Evolutionary conservation across 1,284 basidiomycete species (phyloP).

Genomic region (Naganishia sp.): DNA sequence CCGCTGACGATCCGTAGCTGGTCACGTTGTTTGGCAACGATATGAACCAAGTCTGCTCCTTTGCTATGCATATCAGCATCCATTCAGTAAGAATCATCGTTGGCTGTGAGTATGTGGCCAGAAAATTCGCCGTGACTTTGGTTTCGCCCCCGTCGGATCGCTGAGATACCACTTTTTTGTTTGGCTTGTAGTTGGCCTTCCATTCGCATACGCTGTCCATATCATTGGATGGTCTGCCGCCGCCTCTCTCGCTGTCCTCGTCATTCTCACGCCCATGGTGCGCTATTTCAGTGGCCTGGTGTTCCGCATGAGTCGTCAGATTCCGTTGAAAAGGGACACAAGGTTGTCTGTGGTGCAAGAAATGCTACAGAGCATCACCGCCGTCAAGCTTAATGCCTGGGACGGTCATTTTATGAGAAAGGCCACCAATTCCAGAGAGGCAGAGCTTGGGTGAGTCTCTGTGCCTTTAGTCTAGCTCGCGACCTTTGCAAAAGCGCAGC

Average conservation of each 20-base stretch:
- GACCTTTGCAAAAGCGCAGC: too few relatives aligned
- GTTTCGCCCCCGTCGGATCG: too few relatives aligned
- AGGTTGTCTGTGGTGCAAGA: conserved; percentile 49
- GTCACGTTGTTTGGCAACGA: conserved; percentile 16
- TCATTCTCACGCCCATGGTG: conserved; percentile 6
- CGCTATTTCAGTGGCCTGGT: conserved; percentile 3
- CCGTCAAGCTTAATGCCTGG: conserved; percentile 53
- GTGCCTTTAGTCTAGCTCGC: too few relatives aligned
- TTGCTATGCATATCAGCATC: conserved; percentile 1
- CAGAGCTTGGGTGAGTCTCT: conserved; percentile 45
- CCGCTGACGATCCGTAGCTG: too few relatives aligned
- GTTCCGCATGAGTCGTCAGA: conserved; percentile 9
- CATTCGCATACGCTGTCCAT: conserved; percentile 4
- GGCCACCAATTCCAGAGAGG: conserved; percentile 40
- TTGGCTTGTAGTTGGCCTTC: conserved; percentile 8
- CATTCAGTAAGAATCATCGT: background rate
- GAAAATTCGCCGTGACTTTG: too few relatives aligned
- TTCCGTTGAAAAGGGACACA: conserved; percentile 40
- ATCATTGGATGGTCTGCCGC: conserved; percentile 12
- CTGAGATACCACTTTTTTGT: too few relatives aligned
- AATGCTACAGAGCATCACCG: conserved; percentile 47
- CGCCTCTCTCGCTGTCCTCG: background rate
- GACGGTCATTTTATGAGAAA: conserved; percentile 43
- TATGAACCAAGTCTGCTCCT: conserved; percentile 10
- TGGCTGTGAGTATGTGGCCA: conserved; percentile 18